These are phyloP conservation scores for Ustilago esculenta DNA, from an alignment of 1,284 basidiomycete genomes.

Conservation along the genomic window DNA sequence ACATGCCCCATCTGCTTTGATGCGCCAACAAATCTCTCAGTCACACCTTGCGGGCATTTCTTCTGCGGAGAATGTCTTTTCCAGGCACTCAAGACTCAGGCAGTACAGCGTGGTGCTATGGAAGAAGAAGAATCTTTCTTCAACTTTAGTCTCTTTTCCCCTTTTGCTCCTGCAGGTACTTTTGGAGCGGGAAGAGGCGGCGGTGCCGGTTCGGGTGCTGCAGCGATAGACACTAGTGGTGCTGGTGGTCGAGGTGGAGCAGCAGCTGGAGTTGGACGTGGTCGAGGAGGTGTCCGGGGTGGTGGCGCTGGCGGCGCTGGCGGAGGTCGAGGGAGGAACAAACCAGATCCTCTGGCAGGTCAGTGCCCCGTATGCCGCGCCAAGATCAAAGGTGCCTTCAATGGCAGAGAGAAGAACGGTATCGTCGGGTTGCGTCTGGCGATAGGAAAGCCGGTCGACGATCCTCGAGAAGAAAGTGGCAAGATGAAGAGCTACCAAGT, in stretches of 20 bases:
- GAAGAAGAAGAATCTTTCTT: conserved; percentile 34
- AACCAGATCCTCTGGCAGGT: conserved; percentile 49
- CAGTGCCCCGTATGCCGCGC: conserved; percentile 59
- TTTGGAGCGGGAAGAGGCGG: neutral
- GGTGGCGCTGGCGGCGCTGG: conserved; percentile 4
- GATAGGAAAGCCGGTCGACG: conserved; percentile 49
- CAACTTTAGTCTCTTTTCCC: conserved; percentile 26
- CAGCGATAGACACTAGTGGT: neutral
- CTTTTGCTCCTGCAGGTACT: conserved; percentile 26
- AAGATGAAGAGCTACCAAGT: conserved; percentile 16
- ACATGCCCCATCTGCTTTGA: conserved; percentile 63
- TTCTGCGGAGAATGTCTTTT: conserved; percentile 62
- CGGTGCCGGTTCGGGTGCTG: conserved; percentile 1
- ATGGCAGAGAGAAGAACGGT: conserved; percentile 38
- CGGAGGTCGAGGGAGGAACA: conserved; percentile 5
- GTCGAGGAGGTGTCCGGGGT: conserved; percentile 14
- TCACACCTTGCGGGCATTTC: conserved; percentile 61
- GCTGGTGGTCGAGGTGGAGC: conserved; percentile 16
- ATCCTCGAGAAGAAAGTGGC: conserved; percentile 34
- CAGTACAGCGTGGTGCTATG: conserved; percentile 35
- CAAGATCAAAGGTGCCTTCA: conserved; percentile 56
- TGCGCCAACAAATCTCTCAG: conserved; percentile 41
- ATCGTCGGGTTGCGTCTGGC: conserved; percentile 50
- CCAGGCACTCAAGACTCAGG: conserved; percentile 53
- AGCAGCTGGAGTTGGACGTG: conserved; percentile 11